Base-by-base conservation (phyloP, 495 filamentous ascomycete genomes). In the Annulohypoxylon moriforme region DNA sequence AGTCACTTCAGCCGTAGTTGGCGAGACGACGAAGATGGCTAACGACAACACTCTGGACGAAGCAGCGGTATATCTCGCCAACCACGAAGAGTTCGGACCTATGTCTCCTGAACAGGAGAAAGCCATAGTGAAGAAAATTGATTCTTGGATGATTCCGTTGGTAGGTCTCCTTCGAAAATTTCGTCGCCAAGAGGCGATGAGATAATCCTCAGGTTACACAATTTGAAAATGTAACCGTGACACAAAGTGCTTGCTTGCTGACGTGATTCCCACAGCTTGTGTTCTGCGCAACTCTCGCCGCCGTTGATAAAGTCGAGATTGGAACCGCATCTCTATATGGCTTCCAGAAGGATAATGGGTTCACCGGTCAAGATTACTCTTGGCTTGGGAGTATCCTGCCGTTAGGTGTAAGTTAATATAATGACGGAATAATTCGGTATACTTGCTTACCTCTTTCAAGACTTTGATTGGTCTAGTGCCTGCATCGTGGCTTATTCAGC, bases 291-390 rank as follows among this genome's bases (percentile, higher is more conserved):
- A 74, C 77, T 16, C 67, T 82, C 31, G 61, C 76, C 7, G 76
- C 76, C 16, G 75, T 82, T 40, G 80, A 82, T 46, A 80, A 81
- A 60, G 76, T 79, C 10, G 42, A 73, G 44, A 68, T 73, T 40
- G 65, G 70, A 40, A 73, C 70, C 3, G 85, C 88, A 1, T 85
- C 82, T 8, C 82, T 87, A 0, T 89, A 85, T 61, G 87, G 86
- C 0, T 73, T 89, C 46, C 81, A 87, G 52, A 75, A 80, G 60
- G 87, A 81, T 3, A 86, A 85, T 1, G 58, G 84, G 31, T 68
- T 89, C 16, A 67, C 78, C 0, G 86, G 86, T 9, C 82, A 87
- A 55, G 80, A 89, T 34, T 89, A 88, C 68, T 82, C 81, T n/a
- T 90, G 87, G 88, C 81, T 87, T 14, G 77, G 77, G 14, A 75